These are phyloP conservation scores for Houttuynia cordata DNA, from an alignment of 164 flowering plant genomes.

Conservation along the genomic window DNA sequence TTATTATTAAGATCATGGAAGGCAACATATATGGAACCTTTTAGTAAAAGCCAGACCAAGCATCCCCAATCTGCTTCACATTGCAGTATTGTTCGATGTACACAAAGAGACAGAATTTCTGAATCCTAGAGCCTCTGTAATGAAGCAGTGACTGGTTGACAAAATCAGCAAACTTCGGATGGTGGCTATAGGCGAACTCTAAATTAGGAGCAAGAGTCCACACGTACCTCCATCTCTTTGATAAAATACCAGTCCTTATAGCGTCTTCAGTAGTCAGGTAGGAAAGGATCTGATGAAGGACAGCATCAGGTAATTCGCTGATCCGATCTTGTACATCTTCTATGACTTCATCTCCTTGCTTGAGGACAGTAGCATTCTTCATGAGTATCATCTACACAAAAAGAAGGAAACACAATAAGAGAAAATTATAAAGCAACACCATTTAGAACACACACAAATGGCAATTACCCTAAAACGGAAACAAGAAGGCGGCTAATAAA, in stretches of 20 bases:
- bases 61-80: neutral
- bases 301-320: neutral
- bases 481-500: too few relatives aligned
- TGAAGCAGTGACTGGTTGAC: neutral
- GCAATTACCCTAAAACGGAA: too few relatives aligned
- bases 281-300: slow-evolving; percentile 2
- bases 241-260: neutral
- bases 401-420: neutral
- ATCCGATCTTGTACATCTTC: neutral
- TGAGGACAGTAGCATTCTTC: neutral
- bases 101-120: neutral
- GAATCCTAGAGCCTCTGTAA: neutral
- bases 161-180: neutral
- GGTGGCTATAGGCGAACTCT: neutral
- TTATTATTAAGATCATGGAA: too few relatives aligned
- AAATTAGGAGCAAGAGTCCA: slow-evolving; percentile 1
- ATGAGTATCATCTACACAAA: neutral
- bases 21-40: neutral
- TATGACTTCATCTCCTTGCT: neutral
- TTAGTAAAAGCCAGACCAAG: neutral
- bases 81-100: neutral
- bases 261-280: neutral
- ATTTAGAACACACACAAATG: neutral
- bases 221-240: neutral
- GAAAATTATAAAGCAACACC: neutral